Percentiles rank a stretch among this genome's conserved stretches.
These are phyloP conservation scores for Coffea eugenioides DNA, from an alignment of 257 asterid species.

Conservation along the genomic window DNA sequence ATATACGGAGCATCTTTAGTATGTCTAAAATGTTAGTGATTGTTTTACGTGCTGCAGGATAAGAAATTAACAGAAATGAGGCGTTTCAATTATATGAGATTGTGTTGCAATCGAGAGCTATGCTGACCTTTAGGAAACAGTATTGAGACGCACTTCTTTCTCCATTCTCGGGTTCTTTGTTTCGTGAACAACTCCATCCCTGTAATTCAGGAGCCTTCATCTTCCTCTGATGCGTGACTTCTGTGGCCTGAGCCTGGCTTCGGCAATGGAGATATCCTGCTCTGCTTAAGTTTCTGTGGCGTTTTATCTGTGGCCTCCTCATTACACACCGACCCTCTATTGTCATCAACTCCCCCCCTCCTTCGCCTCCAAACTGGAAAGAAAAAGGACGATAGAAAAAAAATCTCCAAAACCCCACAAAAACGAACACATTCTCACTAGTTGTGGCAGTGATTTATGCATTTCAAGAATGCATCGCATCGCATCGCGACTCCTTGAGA, in stretches of 20 bases:
- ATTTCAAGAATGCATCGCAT: no score
- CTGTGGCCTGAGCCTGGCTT: not conserved
- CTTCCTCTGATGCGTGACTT: not conserved
- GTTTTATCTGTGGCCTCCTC: not conserved
- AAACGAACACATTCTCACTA: no score
- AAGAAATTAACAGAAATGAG: not conserved
- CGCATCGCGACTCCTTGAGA: not conserved
- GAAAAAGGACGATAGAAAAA: no score
- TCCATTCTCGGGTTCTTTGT: no score
- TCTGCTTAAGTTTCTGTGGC: not conserved
- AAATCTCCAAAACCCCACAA: not conserved
- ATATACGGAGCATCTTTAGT: no score
- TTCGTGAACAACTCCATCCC: no score
- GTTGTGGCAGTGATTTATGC: no score
- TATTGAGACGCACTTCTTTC: no score
- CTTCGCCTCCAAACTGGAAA: no score
- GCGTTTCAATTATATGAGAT: not conserved
- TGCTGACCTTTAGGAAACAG: not conserved
- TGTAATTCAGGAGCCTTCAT: no score
- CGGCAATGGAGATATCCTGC: not conserved
- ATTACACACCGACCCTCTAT: no score
- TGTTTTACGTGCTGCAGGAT: not conserved
- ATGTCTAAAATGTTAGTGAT: no score
- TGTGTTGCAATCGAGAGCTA: not conserved
- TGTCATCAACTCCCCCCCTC: not conserved